These are phyloP conservation scores for Boletus rufocinnamomeus DNA, from an alignment of 768 basidiomycete genomes.

Conservation along the genomic window DNA sequence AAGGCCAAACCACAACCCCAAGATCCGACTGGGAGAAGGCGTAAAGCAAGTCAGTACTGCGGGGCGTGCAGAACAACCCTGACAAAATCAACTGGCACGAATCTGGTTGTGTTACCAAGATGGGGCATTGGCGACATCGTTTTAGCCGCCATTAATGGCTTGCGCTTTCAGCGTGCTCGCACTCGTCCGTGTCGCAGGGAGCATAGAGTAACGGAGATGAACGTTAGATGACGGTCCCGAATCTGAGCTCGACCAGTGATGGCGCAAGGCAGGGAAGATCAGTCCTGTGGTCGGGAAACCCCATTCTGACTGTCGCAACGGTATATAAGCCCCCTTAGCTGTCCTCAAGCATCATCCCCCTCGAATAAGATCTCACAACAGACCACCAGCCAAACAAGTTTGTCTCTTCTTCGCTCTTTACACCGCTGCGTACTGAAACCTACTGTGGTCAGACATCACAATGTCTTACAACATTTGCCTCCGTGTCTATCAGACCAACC, in stretches of 20 bases:
- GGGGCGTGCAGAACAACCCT: too few relatives aligned
- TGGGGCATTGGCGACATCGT: too few relatives aligned
- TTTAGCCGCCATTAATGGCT: too few relatives aligned
- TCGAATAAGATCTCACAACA: neutral
- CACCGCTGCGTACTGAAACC: neutral
- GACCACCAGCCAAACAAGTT: neutral
- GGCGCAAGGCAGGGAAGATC: too few relatives aligned
- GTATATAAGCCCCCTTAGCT: neutral
- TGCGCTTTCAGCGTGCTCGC: too few relatives aligned
- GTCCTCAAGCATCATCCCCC: too few relatives aligned
- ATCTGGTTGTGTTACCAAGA: too few relatives aligned
- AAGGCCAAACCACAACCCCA: too few relatives aligned
- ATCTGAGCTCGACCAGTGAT: neutral
- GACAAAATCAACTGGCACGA: too few relatives aligned
- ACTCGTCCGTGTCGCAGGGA: too few relatives aligned
- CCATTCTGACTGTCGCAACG: neutral
- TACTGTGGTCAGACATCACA: neutral
- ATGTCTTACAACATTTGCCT: neutral
- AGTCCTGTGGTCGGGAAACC: neutral
- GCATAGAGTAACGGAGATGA: neutral
- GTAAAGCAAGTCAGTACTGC: too few relatives aligned
- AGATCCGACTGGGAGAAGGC: too few relatives aligned
- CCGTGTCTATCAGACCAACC: constrained; percentile 8
- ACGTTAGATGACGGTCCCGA: neutral
- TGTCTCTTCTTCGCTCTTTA: neutral